Conservation (phyloP, 2,329 filamentous ascomycete species). For the Cryphonectria radicalis region DNA sequence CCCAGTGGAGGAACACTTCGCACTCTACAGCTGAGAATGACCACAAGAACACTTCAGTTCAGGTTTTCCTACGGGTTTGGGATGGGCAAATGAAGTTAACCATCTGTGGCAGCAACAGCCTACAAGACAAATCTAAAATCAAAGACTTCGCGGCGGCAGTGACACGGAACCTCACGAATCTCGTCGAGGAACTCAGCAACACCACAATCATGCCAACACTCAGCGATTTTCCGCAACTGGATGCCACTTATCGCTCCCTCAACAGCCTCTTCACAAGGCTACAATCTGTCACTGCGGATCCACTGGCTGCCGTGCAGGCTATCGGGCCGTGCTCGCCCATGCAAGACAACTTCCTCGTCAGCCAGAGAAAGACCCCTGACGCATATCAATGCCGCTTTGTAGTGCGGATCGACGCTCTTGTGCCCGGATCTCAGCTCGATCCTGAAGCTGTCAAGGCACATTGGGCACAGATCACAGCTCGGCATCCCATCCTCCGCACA, state of each 20-base stretch:
- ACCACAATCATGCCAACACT: constrained; percentile 31
- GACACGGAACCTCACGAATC: neutral
- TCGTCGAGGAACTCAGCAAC: neutral
- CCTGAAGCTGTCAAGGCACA: constrained; percentile 23
- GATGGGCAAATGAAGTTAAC: neutral
- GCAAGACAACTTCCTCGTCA: constrained; percentile 35
- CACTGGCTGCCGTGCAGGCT: constrained; percentile 32
- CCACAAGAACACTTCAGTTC: neutral
- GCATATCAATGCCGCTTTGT: constrained; percentile 32
- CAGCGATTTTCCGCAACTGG: constrained; percentile 34
- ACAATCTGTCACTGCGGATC: constrained; percentile 26
- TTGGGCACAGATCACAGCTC: constrained; percentile 32
- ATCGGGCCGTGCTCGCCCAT: constrained; percentile 35
- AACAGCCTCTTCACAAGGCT: constrained; percentile 25
- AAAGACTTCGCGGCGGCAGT: neutral
- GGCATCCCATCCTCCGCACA: constrained; percentile 33
- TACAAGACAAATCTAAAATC: neutral
- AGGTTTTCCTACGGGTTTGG: neutral
- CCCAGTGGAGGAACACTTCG: neutral
- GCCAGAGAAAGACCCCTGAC: constrained; percentile 31
- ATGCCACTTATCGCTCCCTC: constrained; percentile 32
- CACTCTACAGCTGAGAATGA: neutral
- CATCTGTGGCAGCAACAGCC: neutral
- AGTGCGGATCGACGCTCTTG: constrained; percentile 30
- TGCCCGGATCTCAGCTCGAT: constrained; percentile 11